Conservation (phyloP, 2,329 filamentous ascomycete species). For the Helotiales sp. region DNA sequence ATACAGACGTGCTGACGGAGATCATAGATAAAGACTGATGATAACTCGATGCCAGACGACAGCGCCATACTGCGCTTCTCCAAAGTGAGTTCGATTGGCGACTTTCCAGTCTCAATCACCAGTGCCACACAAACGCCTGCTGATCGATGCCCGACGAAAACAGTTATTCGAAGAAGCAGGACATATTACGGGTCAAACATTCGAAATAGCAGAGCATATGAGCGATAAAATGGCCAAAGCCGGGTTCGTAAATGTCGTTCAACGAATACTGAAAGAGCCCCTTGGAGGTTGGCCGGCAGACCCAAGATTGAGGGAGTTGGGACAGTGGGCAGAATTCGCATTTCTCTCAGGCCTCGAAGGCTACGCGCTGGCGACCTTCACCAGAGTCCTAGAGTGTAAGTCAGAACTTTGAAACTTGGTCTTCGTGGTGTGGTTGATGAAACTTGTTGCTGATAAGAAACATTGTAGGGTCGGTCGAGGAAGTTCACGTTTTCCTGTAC, state of each 20-base stretch:
- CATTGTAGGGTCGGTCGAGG: constrained; percentile 20
- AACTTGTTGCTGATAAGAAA: constrained; percentile 15
- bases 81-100: constrained; percentile 16
- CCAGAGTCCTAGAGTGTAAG: constrained; percentile 29
- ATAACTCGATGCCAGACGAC: constrained; percentile 43
- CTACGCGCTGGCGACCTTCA: constrained; percentile 27
- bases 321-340: constrained; percentile 24
- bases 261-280: constrained; percentile 32
- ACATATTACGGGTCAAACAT: constrained; percentile 39
- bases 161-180: constrained; percentile 44
- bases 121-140: not conserved
- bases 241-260: constrained; percentile 36
- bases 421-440: not conserved
- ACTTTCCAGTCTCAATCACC: not conserved
- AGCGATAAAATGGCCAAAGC: constrained; percentile 23
- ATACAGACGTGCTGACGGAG: not conserved
- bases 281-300: constrained; percentile 37
- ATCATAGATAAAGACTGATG: constrained; percentile 41
- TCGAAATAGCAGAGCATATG: constrained; percentile 32
- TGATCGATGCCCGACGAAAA: not conserved
- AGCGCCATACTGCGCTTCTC: constrained; percentile 43
- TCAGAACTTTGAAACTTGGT: constrained; percentile 3
- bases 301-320: constrained; percentile 31
- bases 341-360: constrained; percentile 31
- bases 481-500: constrained; percentile 29